Conservation (phyloP, 2,329 filamentous ascomycete genomes). For the Pseudovirgaria hyperparasitica region DNA sequence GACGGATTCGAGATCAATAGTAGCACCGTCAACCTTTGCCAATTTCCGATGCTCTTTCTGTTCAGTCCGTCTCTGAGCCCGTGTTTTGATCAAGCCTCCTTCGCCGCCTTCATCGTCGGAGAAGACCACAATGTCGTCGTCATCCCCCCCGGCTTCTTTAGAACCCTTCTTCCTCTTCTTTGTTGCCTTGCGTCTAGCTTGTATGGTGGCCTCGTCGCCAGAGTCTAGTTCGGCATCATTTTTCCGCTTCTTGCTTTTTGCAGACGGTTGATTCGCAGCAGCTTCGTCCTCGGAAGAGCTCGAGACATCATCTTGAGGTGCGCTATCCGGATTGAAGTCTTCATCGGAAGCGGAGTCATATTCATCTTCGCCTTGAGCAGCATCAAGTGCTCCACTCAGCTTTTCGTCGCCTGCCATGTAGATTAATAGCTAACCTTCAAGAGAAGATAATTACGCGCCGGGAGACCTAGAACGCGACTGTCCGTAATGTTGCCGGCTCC, state of each 20-base stretch:
- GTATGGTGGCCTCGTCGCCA: constrained; percentile 59
- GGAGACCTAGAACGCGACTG: too few species aligned
- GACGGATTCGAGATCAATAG: constrained; percentile 57
- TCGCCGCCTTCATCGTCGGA: constrained; percentile 34
- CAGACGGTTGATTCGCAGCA: constrained; percentile 8
- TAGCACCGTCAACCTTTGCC: constrained; percentile 45
- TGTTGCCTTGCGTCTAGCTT: constrained; percentile 43
- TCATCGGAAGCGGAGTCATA: constrained; percentile 56
- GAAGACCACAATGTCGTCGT: constrained; percentile 10
- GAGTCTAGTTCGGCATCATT: constrained; percentile 33
- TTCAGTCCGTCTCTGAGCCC: constrained; percentile 54
- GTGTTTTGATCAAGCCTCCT: constrained; percentile 57
- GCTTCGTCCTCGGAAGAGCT: constrained; percentile 32
- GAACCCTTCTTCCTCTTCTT: constrained; percentile 25
- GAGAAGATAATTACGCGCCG: too few species aligned
- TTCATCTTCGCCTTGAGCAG: constrained; percentile 28
- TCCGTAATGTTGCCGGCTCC: too few species aligned
- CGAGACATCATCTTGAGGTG: constrained; percentile 32
- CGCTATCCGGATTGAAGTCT: constrained; percentile 62
- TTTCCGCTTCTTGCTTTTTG: constrained; percentile 20
- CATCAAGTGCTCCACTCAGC: too few species aligned
- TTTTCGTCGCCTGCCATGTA: too few species aligned
- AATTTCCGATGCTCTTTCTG: constrained; percentile 45
- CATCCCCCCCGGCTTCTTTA: constrained; percentile 11
- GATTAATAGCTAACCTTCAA: too few species aligned